A percentile compares a stretch with the other conserved stretches of the same genome.
Conservation (phyloP, 164 flowering plant species). For the Liriodendron chinense region DNA sequence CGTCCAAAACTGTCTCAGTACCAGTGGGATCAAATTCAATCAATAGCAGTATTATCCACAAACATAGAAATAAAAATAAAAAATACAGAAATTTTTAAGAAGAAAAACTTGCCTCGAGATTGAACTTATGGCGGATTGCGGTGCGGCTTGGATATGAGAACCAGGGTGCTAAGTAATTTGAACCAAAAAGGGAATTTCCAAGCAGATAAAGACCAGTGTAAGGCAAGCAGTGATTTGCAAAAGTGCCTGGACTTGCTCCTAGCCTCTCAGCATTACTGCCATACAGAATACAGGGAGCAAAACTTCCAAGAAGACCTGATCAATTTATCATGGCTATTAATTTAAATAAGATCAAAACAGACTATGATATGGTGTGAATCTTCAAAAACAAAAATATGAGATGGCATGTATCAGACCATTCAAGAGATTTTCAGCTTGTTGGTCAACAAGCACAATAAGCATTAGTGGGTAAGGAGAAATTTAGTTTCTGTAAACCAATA, state of each 20-base stretch:
- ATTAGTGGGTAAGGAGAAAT: background rate
- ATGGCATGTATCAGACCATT: background rate
- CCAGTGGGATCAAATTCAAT: too few relatives aligned
- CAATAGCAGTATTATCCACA: too few relatives aligned
- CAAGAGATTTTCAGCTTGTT: background rate
- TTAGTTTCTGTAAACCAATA: background rate
- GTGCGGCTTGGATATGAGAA: slow-evolving; percentile 75
- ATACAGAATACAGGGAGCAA: slow-evolving; percentile 86
- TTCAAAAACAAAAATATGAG: background rate
- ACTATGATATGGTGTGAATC: background rate
- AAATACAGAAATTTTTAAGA: background rate
- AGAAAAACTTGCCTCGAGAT: slow-evolving; percentile 63
- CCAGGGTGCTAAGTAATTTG: slow-evolving; percentile 78
- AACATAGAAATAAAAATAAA: background rate
- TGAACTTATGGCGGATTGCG: slow-evolving; percentile 70
- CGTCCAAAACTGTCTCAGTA: background rate
- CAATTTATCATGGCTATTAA: slow-evolving; percentile 11
- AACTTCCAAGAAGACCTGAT: slow-evolving; percentile 80
- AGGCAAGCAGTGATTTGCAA: slow-evolving; percentile 72
- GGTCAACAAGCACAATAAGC: background rate
- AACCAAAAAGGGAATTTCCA: slow-evolving; percentile 73
- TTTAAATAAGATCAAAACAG: background rate
- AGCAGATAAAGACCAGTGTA: slow-evolving; percentile 74
- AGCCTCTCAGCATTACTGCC: slow-evolving; percentile 90
- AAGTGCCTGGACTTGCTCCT: slow-evolving; percentile 62